Conservation (phyloP, 129 eudicot species). For the Solidago caesia region DNA sequence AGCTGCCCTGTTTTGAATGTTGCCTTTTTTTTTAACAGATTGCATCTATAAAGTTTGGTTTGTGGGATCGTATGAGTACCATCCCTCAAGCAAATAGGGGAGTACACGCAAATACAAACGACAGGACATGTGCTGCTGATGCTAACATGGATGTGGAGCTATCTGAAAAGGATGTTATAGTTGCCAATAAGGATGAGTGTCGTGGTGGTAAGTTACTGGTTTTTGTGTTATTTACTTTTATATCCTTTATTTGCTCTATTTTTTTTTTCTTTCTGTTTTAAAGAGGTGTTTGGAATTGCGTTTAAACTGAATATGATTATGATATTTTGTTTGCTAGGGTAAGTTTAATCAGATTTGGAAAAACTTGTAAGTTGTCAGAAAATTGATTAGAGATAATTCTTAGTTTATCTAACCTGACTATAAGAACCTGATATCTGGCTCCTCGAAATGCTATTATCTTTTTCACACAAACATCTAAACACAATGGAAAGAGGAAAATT, state of each 20-base stretch:
- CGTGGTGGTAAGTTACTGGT: neutral
- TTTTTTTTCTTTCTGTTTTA: neutral
- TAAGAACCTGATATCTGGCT: neutral
- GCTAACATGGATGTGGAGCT: conserved; percentile 50
- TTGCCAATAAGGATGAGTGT: conserved; percentile 18
- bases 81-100: conserved; percentile 37
- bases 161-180: conserved; percentile 24
- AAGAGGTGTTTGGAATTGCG: neutral
- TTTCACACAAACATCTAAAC: neutral
- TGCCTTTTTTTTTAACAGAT: conserved; percentile 44
- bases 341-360: neutral
- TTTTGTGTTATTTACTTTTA: neutral
- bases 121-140: conserved; percentile 28
- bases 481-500: neutral
- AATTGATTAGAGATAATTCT: neutral
- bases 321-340: neutral
- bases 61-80: conserved; percentile 68
- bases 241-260: neutral
- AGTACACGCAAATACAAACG: conserved; percentile 13
- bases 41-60: conserved; percentile 62
- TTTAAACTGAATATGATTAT: neutral
- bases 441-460: neutral
- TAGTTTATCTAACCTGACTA: neutral
- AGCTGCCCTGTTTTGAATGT: neutral
- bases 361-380: neutral